A percentile compares a stretch with the other conserved stretches of the same genome.
phyloP scores from a whole-genome alignment of 139 green algal species.

The Prasinococcaceae sp. region DNA sequence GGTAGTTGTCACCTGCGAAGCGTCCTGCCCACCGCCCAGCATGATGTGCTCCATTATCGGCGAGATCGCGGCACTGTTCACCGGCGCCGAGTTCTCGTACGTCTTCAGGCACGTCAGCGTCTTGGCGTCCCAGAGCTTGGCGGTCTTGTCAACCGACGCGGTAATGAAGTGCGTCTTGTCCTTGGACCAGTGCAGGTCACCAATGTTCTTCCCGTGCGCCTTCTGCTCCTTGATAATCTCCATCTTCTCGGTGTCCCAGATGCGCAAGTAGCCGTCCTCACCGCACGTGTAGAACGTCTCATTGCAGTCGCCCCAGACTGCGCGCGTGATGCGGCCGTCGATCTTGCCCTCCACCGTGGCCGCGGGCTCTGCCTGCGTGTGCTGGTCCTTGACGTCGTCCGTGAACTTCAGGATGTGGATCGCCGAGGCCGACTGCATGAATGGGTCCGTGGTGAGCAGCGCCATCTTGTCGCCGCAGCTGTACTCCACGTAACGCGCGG shows the following conservation, averaged over 20 bases:
- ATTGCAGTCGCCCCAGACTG: constrained; percentile 49
- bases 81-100: constrained; percentile 70
- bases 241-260: constrained; percentile 29
- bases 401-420: constrained; percentile 49
- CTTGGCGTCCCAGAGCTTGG: constrained; percentile 44
- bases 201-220: constrained; percentile 72
- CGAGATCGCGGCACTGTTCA: constrained; percentile 80
- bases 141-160: constrained; percentile 75
- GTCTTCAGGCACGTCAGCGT: constrained; percentile 79
- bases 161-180: constrained; percentile 90
- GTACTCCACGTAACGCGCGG: constrained; percentile 57
- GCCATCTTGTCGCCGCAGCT: constrained; percentile 60
- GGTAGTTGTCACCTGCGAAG: constrained; percentile 78
- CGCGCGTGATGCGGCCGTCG: constrained; percentile 27
- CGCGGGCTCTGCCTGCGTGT: constrained; percentile 3
- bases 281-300: constrained; percentile 57
- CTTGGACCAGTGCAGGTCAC: constrained; percentile 46
- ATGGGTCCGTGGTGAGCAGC: constrained; percentile 74
- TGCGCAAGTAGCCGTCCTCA: constrained; percentile 64
- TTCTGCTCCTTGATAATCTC: constrained; percentile 28
- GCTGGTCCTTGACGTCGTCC: constrained; percentile 36
- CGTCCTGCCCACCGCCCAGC: constrained; percentile 82
- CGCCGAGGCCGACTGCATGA: constrained; percentile 44
- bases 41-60: constrained; percentile 85
- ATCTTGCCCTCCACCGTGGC: constrained; percentile 5